Evolutionary conservation across 2,329 filamentous ascomycete genomes (phyloP), one percentile per base, ranked within the genome.

Genomic region (Fusarium tricinctum): DNA sequence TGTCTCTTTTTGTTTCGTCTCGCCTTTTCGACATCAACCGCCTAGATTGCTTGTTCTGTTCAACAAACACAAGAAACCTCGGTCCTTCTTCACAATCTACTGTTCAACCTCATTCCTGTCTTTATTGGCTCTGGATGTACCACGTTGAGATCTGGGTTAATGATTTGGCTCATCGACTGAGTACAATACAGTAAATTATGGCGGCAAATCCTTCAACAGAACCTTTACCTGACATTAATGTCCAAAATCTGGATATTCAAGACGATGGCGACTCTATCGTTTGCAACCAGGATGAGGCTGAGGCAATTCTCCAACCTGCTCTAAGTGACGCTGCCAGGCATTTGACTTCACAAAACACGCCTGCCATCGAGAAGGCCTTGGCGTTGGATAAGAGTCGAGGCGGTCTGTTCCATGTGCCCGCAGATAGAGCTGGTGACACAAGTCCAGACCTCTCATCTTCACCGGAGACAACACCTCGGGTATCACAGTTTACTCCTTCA

Each of bases 251-350:
- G 22, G 64, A 68, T 26, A 30, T 55, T 17, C 52, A 58, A n/a
- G 70, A 67, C 15, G 70, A 72, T 35, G 70, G 61, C 20, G 63
- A 68, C 32, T 72, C 67, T n/a, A 72, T 74, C 19, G 69, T 77
- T 26, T 74, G 73, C 49, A 83, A 85, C 45, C 80, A 85, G 58
- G 86, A 89, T 70, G 86, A 86, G 67, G 87, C 85, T 6, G 85
- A 88, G 68, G 87, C 86, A 9, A 82, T 89, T 45, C 81, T 90
- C 49, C 87, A 88, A 73, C 86, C 86, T 4, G 82, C 86, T 23
- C 83, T 90, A 66, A 89, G 86, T 73, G 81, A 82, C 8, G 80
- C 81, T 22, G 88, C 87, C 10, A 86, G 85, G 6, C 84, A 86
- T 46, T 78, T 89, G 39, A 85, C 86, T 14, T 84, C 85, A 5